Base-by-base conservation (phyloP, 805 yeast genomes). In the Teunomyces funiuensis region DNA sequence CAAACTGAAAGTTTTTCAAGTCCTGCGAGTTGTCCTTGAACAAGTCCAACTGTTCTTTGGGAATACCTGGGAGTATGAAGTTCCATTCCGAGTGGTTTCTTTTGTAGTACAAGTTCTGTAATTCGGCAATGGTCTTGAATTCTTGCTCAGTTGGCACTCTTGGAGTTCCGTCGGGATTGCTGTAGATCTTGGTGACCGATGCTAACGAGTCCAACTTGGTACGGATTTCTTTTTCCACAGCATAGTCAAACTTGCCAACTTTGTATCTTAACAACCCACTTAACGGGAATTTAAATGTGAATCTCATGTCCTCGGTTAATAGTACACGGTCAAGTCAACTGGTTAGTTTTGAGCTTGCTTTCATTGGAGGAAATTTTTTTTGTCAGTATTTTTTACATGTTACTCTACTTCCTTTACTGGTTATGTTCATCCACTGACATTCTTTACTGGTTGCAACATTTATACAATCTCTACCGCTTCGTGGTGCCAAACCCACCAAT, bases 111-210 rank as follows among this genome's bases (percentile, higher is more conserved):
- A 85, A 71, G 41, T 76, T 70, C 50, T 83, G 85, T 54, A 87
- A 73, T 51, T 79, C 83, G 15, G 91, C 88, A 42, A 86, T 78
- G 34, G 79, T 77, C 62, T 83, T 80, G 55, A 85, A 73, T 66
- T 87, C 93, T 28, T 66, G 64, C 54, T 87, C 95, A 20, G 74
- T 61, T 37, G 89, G 91, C 16, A 71, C 76, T 50, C 89, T 74
- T 40, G 83, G 77, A 8, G 88, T 67, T 5, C 95, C 95, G 58
- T 87, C 91, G 37, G 83, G 76, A 60, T 83, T 83, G 57, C 82
- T 79, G 62, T 80, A 87, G 49, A 85, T 71, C 57, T 80, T 76
- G 42, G 83, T 76, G 23, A 84, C 77, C 20, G 81, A 74, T 18
- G 89, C 84, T 41, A 85, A 71, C 17, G 77, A 60, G 54, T 80